phyloP scores from a whole-genome alignment of 2,329 filamentous ascomycete species.

The Bipolaris bicolor region DNA sequence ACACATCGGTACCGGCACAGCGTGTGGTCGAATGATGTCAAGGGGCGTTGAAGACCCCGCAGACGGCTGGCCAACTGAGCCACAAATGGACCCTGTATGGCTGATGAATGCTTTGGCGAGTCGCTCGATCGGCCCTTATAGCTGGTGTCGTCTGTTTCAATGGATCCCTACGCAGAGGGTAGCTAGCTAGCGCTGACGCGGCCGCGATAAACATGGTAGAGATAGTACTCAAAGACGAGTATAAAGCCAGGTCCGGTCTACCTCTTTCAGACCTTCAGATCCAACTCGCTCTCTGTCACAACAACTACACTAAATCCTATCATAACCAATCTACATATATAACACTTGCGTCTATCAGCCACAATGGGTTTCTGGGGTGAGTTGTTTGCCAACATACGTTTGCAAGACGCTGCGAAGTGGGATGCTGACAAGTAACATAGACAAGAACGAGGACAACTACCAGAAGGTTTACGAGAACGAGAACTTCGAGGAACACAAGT shows the following conservation, averaged over 20 bases:
- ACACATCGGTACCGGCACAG: conserved; percentile 2
- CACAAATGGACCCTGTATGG: conserved; percentile 30
- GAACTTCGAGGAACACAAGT: conserved; percentile 60
- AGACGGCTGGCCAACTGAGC: conserved; percentile 23
- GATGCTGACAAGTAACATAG: conserved; percentile 39
- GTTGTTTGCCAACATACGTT: not conserved
- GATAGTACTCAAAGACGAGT: conserved; percentile 7
- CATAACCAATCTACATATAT: not conserved
- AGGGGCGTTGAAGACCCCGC: conserved; percentile 6
- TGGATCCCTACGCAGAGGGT: not conserved
- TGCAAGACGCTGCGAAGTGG: not conserved
- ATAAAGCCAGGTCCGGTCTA: conserved; percentile 17
- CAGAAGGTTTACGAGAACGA: conserved; percentile 60
- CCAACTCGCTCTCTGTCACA: not conserved
- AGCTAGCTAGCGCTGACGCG: conserved; percentile 20
- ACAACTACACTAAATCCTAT: not conserved
- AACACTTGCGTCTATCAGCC: not conserved
- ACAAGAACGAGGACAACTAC: conserved; percentile 61
- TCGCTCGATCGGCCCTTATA: conserved; percentile 24
- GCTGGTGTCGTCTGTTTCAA: conserved; percentile 13
- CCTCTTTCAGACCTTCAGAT: not conserved
- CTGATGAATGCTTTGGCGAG: conserved; percentile 29
- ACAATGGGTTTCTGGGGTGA: conserved; percentile 55
- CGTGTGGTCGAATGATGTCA: conserved; percentile 18
- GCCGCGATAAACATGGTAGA: conserved; percentile 4